Base-by-base conservation (phyloP, 495 filamentous ascomycete species). In the Aspergillus indologenus region DNA sequence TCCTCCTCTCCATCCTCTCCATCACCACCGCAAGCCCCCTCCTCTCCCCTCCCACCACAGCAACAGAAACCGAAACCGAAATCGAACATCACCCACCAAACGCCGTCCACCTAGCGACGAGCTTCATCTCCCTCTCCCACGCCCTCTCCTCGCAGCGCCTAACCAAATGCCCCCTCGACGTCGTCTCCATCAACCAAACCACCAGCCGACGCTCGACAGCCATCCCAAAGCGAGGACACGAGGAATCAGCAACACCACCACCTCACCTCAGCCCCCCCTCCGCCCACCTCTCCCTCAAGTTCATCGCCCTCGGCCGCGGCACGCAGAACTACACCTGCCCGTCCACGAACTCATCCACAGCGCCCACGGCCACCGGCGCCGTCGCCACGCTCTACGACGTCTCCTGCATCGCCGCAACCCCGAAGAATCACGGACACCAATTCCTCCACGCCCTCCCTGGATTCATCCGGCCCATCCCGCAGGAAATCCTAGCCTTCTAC, bases 311-410 rank as follows among this genome's bases (percentile, higher is more conserved):
- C 54, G 89, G 88, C 62, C 85, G 85, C 31, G 89, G 89, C 54
- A 85, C 87, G 60, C 89, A 92, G 64, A 92, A 92, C 76, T 92
- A 92, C 76, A 87, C 83, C 23, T 92, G 89, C 68, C 57, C 64
- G 9, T 54, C 63, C 15, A 62, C n/a, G 64, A 71, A 48, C 63
- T 68, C 21, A 61, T 66, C 5, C 57, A 65, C 18, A 45, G 61
- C 26, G 15, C 71, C 81, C 4, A 57, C 61, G 1, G 68, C 81
- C 23, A 67, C 71, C 42, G 89, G 89, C 22, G 88, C 88, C 23
- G 72, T 85, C 18, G 90, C 90, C 14, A 84, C 83, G 3, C 81
- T 90, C 40, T 87, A 85, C 71, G 85, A 89, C 54, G 77, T 77
- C 58, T 86, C 63, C 68, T 87, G 69, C 75, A 69, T 24, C 68